A percentile compares a stretch with the other conserved stretches of the same genome.
These are phyloP conservation scores for Malassezia pachydermatis DNA, from an alignment of 1,284 basidiomycete genomes.

Conservation along the genomic window DNA sequence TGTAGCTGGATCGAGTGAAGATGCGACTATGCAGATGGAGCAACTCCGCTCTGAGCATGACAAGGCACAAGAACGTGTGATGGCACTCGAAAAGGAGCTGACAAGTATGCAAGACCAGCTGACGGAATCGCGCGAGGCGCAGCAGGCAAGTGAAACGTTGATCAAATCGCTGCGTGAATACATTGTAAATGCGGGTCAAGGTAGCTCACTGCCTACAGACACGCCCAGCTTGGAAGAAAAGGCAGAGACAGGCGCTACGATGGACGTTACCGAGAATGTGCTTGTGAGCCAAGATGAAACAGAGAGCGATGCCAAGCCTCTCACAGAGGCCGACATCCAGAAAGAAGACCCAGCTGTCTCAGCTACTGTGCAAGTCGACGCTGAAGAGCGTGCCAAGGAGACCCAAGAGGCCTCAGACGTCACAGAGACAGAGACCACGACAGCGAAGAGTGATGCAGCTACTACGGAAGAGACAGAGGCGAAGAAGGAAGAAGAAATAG, in stretches of 20 bases:
- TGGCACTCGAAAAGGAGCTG: conserved; percentile 27
- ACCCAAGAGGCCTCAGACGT: no score
- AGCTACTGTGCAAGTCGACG: no score
- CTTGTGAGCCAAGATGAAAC: no score
- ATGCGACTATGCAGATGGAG: neutral
- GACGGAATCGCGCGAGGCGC: conserved; percentile 38
- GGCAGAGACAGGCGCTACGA: neutral
- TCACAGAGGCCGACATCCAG: no score
- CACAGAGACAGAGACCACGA: no score
- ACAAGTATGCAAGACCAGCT: conserved; percentile 23
- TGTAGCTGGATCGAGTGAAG: neutral
- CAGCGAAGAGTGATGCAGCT: no score
- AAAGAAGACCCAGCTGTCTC: no score
- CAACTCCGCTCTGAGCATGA: conserved; percentile 7
- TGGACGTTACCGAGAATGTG: no score
- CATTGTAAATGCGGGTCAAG: conserved; percentile 17
- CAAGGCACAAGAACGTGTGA: conserved; percentile 21
- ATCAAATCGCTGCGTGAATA: conserved; percentile 35
- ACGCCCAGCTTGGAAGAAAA: neutral
- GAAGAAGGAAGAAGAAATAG: neutral
- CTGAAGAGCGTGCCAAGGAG: no score
- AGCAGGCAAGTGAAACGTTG: conserved; percentile 37
- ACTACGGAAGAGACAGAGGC: no score
- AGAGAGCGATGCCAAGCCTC: no score
- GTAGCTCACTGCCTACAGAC: neutral